phyloP scores from a whole-genome alignment of 495 filamentous ascomycete genomes.

The Evansstolkia leycettana region DNA sequence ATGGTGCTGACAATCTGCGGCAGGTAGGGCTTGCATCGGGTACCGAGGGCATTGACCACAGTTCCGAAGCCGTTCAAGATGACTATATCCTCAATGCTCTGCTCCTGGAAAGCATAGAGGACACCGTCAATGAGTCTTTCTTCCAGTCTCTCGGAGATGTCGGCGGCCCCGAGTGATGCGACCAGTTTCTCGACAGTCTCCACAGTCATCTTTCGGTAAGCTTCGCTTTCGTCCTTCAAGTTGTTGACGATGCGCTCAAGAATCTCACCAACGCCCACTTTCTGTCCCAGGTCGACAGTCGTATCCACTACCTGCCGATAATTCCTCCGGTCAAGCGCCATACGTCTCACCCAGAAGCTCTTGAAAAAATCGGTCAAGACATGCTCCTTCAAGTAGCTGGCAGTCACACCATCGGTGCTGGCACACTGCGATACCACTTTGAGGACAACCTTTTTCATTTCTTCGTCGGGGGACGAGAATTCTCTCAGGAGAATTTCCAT shows the following conservation, averaged over 20 bases:
- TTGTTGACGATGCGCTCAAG: slow-evolving; percentile 86
- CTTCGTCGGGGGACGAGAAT: slow-evolving; percentile 92
- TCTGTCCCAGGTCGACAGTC: slow-evolving; percentile 93
- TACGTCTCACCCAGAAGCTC: slow-evolving; percentile 94
- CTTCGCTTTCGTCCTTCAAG: slow-evolving; percentile 95
- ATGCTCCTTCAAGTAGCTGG: slow-evolving; percentile 85
- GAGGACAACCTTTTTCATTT: slow-evolving; percentile 99
- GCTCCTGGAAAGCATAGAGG: slow-evolving; percentile 95
- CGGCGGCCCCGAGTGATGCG: slow-evolving; percentile 81
- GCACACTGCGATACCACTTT: slow-evolving; percentile 98
- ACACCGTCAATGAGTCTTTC: slow-evolving; percentile 92
- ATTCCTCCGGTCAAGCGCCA: slow-evolving; percentile 94
- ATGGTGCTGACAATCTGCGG: slow-evolving; percentile 95
- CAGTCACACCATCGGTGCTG: slow-evolving; percentile 87
- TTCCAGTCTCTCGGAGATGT: slow-evolving; percentile 85
- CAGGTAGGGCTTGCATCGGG: slow-evolving; percentile 89
- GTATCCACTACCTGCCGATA: slow-evolving; percentile 97
- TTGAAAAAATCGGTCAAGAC: slow-evolving; percentile 97
- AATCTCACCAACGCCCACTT: slow-evolving; percentile 92
- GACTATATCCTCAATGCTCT: slow-evolving; percentile 90
- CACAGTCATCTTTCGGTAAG: slow-evolving; percentile 97
- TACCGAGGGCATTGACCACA: slow-evolving; percentile 89
- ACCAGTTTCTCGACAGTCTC: slow-evolving; percentile 96
- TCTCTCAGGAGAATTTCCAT: slow-evolving; percentile 97
- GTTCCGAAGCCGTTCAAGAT: slow-evolving; percentile 99